Percentiles rank a stretch among this genome's conserved stretches.
These are phyloP conservation scores for Solanum hybrid DNA, from an alignment of 305 asterid genomes.

Conservation along the genomic window DNA sequence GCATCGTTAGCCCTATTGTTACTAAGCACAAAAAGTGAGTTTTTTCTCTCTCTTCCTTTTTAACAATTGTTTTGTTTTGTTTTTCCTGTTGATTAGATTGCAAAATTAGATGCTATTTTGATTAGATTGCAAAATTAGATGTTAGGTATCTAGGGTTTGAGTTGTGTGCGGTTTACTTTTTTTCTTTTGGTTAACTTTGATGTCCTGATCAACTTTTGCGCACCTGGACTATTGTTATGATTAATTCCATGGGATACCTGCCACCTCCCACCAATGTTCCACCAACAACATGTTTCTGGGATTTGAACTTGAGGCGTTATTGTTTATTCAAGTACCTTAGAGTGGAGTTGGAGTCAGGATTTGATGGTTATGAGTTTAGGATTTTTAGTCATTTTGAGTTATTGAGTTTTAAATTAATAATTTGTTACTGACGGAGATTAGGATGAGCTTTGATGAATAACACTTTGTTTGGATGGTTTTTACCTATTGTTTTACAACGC, in stretches of 20 bases:
- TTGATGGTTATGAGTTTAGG: background rate
- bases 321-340: background rate
- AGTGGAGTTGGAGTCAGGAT: background rate
- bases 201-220: background rate
- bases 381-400: background rate
- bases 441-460: background rate
- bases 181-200: background rate
- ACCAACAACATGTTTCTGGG: background rate
- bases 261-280: background rate
- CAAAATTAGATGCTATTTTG: background rate
- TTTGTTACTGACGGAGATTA: background rate
- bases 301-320: background rate
- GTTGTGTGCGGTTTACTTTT: background rate
- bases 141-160: constrained; percentile 2
- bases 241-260: background rate
- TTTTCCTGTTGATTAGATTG: background rate
- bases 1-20: constrained; percentile 22
- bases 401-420: background rate
- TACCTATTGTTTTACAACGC: background rate
- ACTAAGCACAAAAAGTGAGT: constrained; percentile 41
- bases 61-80: background rate
- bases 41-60: background rate
- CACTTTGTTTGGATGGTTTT: background rate
- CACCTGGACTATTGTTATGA: background rate
- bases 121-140: background rate